Base-by-base conservation (phyloP, 306 rosid genomes). In the Dryas alaskensis region DNA sequence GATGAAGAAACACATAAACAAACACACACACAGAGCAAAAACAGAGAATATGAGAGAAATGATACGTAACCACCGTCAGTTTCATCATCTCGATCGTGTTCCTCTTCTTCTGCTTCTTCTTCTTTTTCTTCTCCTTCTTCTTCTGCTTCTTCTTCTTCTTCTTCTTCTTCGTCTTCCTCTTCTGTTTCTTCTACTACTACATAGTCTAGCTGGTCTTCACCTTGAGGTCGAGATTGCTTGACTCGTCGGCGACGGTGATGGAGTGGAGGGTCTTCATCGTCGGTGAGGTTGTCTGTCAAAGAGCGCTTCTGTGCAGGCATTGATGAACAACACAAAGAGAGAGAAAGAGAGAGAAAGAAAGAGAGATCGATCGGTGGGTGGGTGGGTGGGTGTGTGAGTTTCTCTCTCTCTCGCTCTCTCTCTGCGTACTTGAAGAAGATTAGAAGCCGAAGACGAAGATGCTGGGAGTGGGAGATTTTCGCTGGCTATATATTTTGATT, bases 231-330 rank as follows among this genome's bases (percentile, higher is more conserved):
- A 73, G 87, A 86, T 81, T 87, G 88, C 76, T 86, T 89, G 67
- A 81, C 72, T 67, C 79, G 90, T 22, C 42, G 74, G 22, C 16
- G 63, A 37, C 70, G 79, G 43, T 71, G 80, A 22, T 81, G 85
- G 45, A 22, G 73, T 7, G 84, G 60, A 65, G 84, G 31, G 76
- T 85, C 92, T 11, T 81, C 93, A n/a, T 86, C 92, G 68, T 76
- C 64, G 65, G 22, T 22, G 52, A 70, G 77, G 65, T 65, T 75
- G 43, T 81, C 92, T 0, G 93, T 74, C 54, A 77, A 53, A 12
- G 92, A 82, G 22, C 96, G 98, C 88, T 93, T 93, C 84, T 93
- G 98, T 14, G 95, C 92, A 75, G 98, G 98, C 98, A 93, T 93
- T 89, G 37, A 31, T 31, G 37, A 1, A 31, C 37, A 31, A 31